phyloP scores from a whole-genome alignment of 2,329 filamentous ascomycete species.

The Clarireedia hainanense region DNA sequence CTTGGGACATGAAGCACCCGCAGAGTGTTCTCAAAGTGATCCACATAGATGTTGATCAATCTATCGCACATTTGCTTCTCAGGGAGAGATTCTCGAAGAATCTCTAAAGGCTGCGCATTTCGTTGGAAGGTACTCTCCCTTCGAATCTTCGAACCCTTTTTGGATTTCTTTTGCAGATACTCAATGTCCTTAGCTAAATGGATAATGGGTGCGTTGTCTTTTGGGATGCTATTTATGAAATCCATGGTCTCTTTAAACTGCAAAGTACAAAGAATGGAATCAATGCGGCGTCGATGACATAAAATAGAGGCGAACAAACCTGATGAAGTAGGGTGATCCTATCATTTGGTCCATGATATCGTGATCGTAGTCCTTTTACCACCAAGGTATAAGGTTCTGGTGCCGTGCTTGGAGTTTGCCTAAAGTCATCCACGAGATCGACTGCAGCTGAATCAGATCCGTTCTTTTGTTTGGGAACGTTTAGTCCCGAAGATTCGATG shows the following conservation, averaged over 20 bases:
- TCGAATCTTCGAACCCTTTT: conserved; percentile 1
- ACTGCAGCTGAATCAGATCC: neutral
- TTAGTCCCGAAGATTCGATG: neutral
- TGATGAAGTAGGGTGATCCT: conserved; percentile 3
- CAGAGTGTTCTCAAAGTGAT: conserved; percentile 35
- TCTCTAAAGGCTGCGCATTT: neutral
- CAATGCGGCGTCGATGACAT: neutral
- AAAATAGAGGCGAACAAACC: neutral
- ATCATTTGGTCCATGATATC: conserved; percentile 11
- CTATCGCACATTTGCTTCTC: conserved; percentile 8
- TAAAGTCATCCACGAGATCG: neutral
- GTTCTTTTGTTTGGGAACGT: neutral
- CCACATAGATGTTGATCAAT: conserved; percentile 32
- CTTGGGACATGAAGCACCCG: conserved; percentile 37
- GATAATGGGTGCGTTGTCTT: neutral
- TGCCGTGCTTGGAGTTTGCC: neutral
- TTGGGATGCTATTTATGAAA: conserved; percentile 7
- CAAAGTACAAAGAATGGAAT: neutral
- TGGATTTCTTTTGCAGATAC: conserved; percentile 8
- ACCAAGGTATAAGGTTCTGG: neutral
- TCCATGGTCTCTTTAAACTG: conserved; percentile 5
- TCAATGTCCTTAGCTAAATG: conserved; percentile 8
- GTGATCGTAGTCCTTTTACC: conserved; percentile 1
- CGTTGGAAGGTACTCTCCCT: conserved; percentile 6
- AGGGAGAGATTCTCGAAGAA: conserved; percentile 9